A percentile compares a stretch with the other conserved stretches of the same genome.
Conservation (phyloP, 1,284 basidiomycete species). For the Cystobasidium pallidum region DNA sequence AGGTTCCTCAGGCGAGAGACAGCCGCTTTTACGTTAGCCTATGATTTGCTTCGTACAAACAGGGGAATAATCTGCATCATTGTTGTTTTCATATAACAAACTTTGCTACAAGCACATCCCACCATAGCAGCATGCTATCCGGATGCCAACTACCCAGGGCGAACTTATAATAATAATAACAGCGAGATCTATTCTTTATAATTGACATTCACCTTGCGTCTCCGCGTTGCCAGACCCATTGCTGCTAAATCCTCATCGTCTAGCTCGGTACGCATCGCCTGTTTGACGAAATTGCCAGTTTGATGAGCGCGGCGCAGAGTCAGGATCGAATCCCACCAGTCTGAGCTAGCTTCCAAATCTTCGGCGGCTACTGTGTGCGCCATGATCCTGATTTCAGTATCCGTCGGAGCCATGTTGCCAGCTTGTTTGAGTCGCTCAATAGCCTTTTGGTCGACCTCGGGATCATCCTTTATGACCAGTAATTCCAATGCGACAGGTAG, state of each 20-base stretch:
- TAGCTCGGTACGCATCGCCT: conserved; percentile 9
- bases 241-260: conserved; percentile 2
- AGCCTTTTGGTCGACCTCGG: neutral
- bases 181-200: conserved; percentile 26
- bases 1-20: conserved; percentile 1
- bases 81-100: neutral
- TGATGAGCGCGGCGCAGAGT: neutral
- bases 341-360: conserved; percentile 5
- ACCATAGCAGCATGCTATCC: no score
- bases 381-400: neutral
- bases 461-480: conserved; percentile 11
- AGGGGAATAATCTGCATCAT: neutral
- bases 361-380: conserved; percentile 7
- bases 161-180: no score
- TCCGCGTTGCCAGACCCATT: neutral
- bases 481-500: conserved; percentile 29
- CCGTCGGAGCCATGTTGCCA: neutral
- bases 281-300: neutral
- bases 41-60: neutral
- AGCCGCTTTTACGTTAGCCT: conserved; percentile 17
- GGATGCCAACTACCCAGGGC: no score
- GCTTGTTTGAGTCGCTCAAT: neutral
- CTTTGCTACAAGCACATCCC: neutral
- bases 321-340: conserved; percentile 8
- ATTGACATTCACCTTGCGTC: neutral